These are phyloP conservation scores for Phyllosticta citrichinensis DNA, from an alignment of 2,329 filamentous ascomycete species.

Conservation along the genomic window DNA sequence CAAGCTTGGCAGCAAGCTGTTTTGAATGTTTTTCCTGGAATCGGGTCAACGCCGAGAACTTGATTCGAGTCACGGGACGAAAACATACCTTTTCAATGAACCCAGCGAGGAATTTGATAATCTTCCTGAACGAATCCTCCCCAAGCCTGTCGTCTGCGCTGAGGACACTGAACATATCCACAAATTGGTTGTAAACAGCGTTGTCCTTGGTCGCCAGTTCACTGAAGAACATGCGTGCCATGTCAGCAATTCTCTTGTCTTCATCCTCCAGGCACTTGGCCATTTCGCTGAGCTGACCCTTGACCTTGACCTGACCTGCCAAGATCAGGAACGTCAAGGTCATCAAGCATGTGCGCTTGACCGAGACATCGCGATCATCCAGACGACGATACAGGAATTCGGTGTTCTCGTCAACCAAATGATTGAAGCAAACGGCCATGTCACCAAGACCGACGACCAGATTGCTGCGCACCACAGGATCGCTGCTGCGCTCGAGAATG, in stretches of 20 bases:
- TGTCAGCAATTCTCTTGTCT: slow-evolving; percentile 88
- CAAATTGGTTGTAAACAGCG: slow-evolving; percentile 97
- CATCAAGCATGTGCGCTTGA: slow-evolving; percentile 97
- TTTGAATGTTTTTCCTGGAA: slow-evolving; percentile 88
- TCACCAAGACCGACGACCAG: slow-evolving; percentile 94
- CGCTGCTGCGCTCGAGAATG: slow-evolving; percentile 88
- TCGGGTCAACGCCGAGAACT: neutral
- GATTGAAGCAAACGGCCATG: slow-evolving; percentile 99
- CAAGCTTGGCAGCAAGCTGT: slow-evolving; percentile 85
- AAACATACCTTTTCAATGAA: slow-evolving; percentile 87
- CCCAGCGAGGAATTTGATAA: slow-evolving; percentile 84
- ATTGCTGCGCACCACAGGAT: slow-evolving; percentile 88
- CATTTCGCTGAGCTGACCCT: slow-evolving; percentile 97
- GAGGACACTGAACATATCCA: slow-evolving; percentile 94
- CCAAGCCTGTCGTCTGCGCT: slow-evolving; percentile 71
- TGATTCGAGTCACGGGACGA: neutral
- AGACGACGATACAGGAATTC: slow-evolving; percentile 93
- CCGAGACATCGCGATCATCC: slow-evolving; percentile 76
- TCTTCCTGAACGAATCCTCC: slow-evolving; percentile 75
- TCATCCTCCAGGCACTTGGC: slow-evolving; percentile 95
- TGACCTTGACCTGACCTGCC: slow-evolving; percentile 97
- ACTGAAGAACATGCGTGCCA: slow-evolving; percentile 96
- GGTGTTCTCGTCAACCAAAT: slow-evolving; percentile 97
- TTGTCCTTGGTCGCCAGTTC: slow-evolving; percentile 98
- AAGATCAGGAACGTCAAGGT: slow-evolving; percentile 95